Evolutionary conservation across 1,284 basidiomycete species (phyloP), one percentile per base, ranked within the genome.

Genomic region (Phaffia rhodozyma): DNA sequence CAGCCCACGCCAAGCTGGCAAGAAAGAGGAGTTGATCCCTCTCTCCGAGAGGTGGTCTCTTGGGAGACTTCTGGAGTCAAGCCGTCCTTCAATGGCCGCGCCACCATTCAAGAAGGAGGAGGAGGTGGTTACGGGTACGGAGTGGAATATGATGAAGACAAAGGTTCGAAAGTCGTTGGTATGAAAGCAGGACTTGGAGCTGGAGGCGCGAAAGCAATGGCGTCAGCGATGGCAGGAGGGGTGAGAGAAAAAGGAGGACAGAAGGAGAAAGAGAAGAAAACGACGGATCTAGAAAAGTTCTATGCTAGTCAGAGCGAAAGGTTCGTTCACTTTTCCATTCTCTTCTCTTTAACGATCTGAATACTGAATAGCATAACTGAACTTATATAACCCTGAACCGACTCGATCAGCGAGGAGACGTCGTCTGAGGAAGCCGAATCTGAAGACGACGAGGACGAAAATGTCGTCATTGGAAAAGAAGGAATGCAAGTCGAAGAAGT

Each of bases 1-100:
- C 68, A 68, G 47, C 67, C 63, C 5, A 68, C 76, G 23, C 74
- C 74, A 13, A 73, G 73, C 32, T 78, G 78, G 78, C 75, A 74
- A 4, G 75, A 78, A 61, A 76, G 78, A 66, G 77, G 77, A 7
- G 78, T 77, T 20, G 77, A 78, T 67, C 67, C 75, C 7, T 71
- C 73, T 1, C 66, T 79, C 16, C 72, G 78, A 51, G 78, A 78
- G 63, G 72, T 74, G 66, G 56, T 29, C 5, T 57, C 51, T 49
- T 50, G 59, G 34, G 51, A 21, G 29, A 11, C 25, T 50, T 51
- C 30, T 23, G 53, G 27, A 23, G 32, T 53, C n/a, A 53, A 49
- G 59, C 59, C 58, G 49, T 25, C 52, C 47, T 52, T 49, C 62
- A 47, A 49, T 51, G 38, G 18, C 27, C 30, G 27, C 50, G 25